phyloP scores from a whole-genome alignment of 768 basidiomycete species.

The Termitomyces sp. region DNA sequence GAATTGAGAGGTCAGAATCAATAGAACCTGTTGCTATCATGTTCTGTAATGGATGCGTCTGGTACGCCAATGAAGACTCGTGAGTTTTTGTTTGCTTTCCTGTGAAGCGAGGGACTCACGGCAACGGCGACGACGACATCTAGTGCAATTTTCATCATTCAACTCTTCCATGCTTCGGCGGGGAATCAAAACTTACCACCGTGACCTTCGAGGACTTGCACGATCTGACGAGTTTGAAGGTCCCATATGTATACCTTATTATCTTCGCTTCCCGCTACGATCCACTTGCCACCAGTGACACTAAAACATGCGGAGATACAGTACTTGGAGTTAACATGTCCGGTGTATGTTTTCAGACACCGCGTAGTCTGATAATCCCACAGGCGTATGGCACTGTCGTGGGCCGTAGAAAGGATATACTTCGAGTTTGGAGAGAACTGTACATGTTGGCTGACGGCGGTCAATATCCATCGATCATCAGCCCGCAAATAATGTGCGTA shows the following conservation, averaged over 20 bases:
- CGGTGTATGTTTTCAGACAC: conserved; percentile 85
- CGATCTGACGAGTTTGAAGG: conserved; percentile 78
- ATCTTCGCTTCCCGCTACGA: conserved; percentile 89
- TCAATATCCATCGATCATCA: not conserved
- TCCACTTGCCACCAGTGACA: conserved; percentile 84
- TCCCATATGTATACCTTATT: conserved; percentile 90
- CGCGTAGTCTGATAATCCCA: conserved; percentile 94
- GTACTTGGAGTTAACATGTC: conserved; percentile 78
- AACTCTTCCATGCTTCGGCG: not conserved
- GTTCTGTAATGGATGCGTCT: conserved; percentile 84
- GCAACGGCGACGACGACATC: conserved; percentile 81
- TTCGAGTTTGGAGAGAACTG: conserved; percentile 95
- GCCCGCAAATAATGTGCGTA: conserved; percentile 21
- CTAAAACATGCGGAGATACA: conserved; percentile 83
- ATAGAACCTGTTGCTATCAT: conserved; percentile 87
- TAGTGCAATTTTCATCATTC: conserved; percentile 12
- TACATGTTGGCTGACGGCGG: conserved; percentile 67
- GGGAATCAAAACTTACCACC: conserved; percentile 38
- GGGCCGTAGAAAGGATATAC: conserved; percentile 89
- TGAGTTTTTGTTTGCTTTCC: not conserved
- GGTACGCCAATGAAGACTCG: conserved; percentile 4
- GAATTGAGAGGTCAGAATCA: conserved; percentile 75
- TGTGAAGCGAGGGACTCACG: conserved; percentile 29
- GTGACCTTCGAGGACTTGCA: conserved; percentile 77
- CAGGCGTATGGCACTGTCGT: conserved; percentile 87